phyloP scores from a whole-genome alignment of 2,329 filamentous ascomycete genomes.

The Monilinia laxa region DNA sequence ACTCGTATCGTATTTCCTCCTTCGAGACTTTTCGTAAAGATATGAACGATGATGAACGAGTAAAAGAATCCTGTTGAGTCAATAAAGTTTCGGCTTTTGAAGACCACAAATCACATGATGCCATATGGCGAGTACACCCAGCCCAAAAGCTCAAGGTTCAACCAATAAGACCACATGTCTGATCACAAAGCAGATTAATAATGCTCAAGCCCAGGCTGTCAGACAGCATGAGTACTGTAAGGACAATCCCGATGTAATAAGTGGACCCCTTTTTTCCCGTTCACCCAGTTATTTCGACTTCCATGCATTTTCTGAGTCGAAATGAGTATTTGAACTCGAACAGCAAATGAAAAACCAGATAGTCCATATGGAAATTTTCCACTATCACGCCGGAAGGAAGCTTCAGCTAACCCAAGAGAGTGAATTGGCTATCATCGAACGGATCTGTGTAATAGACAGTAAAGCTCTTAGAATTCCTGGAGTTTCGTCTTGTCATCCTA shows the following conservation, averaged over 20 bases:
- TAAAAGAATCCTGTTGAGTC: neutral
- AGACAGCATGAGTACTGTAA: neutral
- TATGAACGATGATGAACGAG: neutral
- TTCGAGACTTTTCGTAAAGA: neutral
- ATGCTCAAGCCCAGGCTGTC: neutral
- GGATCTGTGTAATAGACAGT: conserved; percentile 11
- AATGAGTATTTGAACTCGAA: neutral
- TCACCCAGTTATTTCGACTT: neutral
- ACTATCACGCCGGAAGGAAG: neutral
- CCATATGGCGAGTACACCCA: neutral
- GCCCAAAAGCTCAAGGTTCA: neutral
- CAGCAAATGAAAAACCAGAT: too few relatives aligned
- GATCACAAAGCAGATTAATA: neutral
- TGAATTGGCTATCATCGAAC: conserved; percentile 15
- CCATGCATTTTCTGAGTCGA: neutral
- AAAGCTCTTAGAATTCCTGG: neutral
- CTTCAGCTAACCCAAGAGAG: neutral
- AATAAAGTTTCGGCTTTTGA: neutral
- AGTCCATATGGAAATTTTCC: too few relatives aligned
- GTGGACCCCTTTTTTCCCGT: neutral
- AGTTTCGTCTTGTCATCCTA: neutral
- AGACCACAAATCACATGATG: neutral
- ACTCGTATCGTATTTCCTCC: neutral
- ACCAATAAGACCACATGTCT: neutral
- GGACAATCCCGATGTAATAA: neutral